Evolutionary conservation across 768 basidiomycete genomes (phyloP), one percentile per base, ranked within the genome.

Genomic region (Termitomyces sp.): DNA sequence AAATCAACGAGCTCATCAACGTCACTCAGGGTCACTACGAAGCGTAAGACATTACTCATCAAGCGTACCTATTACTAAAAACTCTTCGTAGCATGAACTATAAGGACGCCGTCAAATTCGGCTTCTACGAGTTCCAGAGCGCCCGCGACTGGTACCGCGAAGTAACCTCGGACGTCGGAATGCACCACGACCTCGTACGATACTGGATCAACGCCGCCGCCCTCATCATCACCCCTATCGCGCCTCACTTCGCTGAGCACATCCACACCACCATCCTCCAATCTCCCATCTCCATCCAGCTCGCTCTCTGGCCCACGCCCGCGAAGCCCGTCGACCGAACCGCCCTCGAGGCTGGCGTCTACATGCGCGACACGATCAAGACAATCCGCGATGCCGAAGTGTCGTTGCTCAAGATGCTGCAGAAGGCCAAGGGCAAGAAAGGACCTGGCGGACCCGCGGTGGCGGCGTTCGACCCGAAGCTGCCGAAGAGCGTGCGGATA

Each of bases 101-200:
- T 85, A 98, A 98, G 74, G 93, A 96, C 57, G 95, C 95, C 10
- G 73, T 98, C 59, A 96, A 97, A 72, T 89, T 81, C 63, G 96
- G 95, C 48, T 96, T 98, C 75, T 99, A 95, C 79, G 94, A 97
- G 66, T 82, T 95, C 61, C 93, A 98, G 70, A 88, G 83, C 49
- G 80, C 86, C 2, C 90, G 97, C 47, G 95, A 98, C 69, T 95
- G 94, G 89, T 98, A 98, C 71, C 91, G 94, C 58, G 90, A 94
- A 68, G 91, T 96, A 50, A 95, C 90, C 2, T 76, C 83, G 6
- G 92, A 94, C 59, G 75, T 87, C 50, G 92, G 93, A 29, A 96
- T 98, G 94, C 95, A 98, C 73, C 77, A 69, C 49, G 93, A 94
- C 59, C 82, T 98, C 45, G 85, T 95, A 66, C 75, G 84, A 60